Conservation (phyloP, 345 rosid species). For the Lepidium africanum region DNA sequence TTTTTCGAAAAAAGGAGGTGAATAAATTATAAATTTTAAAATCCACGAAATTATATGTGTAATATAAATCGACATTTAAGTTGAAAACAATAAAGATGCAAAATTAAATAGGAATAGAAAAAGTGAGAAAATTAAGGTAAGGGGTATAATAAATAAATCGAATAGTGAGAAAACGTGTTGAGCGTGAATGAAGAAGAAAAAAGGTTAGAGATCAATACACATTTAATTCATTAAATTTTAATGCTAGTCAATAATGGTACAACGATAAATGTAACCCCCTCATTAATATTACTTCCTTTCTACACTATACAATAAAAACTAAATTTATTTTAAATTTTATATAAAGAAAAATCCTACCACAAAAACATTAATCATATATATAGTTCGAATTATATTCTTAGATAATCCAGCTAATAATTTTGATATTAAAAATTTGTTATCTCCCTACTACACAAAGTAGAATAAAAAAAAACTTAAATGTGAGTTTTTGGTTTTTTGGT, state of each 20-base stretch:
- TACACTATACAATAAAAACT: conserved; percentile 1
- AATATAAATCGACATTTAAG: neutral
- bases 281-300: conserved; percentile 17
- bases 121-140: conserved; percentile 13
- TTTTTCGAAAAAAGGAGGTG: too few species aligned
- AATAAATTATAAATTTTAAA: too few species aligned
- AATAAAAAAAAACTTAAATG: too few species aligned
- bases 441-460: too few species aligned
- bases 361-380: neutral
- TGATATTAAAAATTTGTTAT: too few species aligned
- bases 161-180: conserved; percentile 28
- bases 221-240: conserved; percentile 16
- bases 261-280: conserved; percentile 33
- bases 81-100: neutral
- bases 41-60: too few species aligned
- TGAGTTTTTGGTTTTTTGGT: too few species aligned
- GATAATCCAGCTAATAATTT: too few species aligned
- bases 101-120: neutral
- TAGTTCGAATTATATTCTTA: too few species aligned
- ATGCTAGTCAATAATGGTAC: conserved; percentile 30
- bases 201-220: conserved; percentile 12
- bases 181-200: conserved; percentile 8
- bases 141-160: neutral
- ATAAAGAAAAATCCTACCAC: neutral
- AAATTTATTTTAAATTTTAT: neutral